Conservation (phyloP, 371 early-diverging fungal species). For the Apophysomyces ossiformis region DNA sequence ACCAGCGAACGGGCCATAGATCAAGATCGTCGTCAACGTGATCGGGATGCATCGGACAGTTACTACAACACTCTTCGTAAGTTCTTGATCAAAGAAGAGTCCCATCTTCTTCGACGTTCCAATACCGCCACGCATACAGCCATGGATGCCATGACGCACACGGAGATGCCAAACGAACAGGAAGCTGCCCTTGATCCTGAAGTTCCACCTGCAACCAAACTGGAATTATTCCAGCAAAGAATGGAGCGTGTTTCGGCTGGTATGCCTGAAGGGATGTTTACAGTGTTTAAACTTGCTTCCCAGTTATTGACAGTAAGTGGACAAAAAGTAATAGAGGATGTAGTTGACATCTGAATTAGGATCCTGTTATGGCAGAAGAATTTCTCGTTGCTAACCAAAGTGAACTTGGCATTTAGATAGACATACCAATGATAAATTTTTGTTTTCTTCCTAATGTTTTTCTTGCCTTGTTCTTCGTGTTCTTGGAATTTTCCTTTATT, state of each 20-base stretch:
- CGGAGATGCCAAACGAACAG: constrained; percentile 43
- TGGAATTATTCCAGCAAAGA: constrained; percentile 45
- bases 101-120: constrained; percentile 12
- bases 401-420: constrained; percentile 7
- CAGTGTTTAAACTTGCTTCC: constrained; percentile 39
- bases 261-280: constrained; percentile 42
- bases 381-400: constrained; percentile 10
- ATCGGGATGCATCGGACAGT: constrained; percentile 24
- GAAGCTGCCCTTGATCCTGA: constrained; percentile 34
- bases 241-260: constrained; percentile 34
- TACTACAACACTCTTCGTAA: constrained; percentile 34
- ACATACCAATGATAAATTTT: background rate
- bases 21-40: constrained; percentile 30
- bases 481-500: constrained; percentile 4
- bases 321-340: background rate
- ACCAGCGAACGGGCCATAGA: constrained; percentile 46
- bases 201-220: constrained; percentile 35
- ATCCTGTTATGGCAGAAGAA: constrained; percentile 34
- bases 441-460: background rate
- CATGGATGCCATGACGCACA: constrained; percentile 46
- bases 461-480: background rate
- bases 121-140: constrained; percentile 29
- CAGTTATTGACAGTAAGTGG: constrained; percentile 33
- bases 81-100: constrained; percentile 34
- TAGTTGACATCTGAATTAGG: constrained; percentile 12